Evolutionary conservation across 331 rosid species (phyloP), one percentile per base, ranked within the genome.

Genomic region (Stylosanthes scabra): DNA sequence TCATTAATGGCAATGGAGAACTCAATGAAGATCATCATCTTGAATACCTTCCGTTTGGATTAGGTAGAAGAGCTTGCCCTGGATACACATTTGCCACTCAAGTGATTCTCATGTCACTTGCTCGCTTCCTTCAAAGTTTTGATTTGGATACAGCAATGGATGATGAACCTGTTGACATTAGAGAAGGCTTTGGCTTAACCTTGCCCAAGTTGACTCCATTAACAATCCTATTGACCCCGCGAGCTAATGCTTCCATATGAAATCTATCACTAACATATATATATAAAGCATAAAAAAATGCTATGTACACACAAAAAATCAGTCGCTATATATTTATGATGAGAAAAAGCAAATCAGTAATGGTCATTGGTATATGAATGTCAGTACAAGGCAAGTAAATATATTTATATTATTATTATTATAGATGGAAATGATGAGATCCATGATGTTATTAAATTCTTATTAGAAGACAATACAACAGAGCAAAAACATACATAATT

Each of bases 61-160:
- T 20, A 1, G 88, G 96, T 0, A 81, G 93, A 70, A 68, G 86
- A 54, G 83, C 85, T 8, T 90, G 96, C 29, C 96, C 87, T 3
- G 90, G 93, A 6, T 59, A 69, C 8, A 54, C 66, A 0, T 82
- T 90, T 14, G 96, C 83, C 8, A 27, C 63, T 57, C 80, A 74
- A 6, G 79, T 88, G 40, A 71, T 56, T 41, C 75, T 84, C 6
- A 39, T 84, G 20, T 58, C 86, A 15, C 51, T 90, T 16, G 91
- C 91, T 70, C 79, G 81, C 42, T 60, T 88, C 34, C 44, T 90
- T 76, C 93, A 86, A 12, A 83, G 81, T 0, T 90, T 90, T 75
- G 81, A 81, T 5, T 45, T 86, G 2, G 58, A 56, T 0, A 59
- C 62, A 25, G 37, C 62, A 1, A n/a, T 37, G n/a, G n/a, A n/a